Base-by-base conservation (phyloP, 371 early-diverging fungal genomes). In the Apophysomyces trapeziformis region DNA sequence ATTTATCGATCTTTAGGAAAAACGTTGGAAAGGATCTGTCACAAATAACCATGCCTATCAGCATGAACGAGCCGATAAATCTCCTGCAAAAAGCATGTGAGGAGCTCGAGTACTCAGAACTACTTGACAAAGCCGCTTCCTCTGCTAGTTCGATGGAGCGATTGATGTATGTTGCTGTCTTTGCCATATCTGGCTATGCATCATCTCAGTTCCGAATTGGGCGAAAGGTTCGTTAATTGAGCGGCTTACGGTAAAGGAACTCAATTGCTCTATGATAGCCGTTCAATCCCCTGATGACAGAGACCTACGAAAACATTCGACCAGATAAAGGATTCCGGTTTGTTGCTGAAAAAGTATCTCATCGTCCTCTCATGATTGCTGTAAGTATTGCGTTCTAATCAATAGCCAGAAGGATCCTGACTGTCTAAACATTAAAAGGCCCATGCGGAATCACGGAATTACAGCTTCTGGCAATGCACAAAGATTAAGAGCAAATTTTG, bases 221-320 rank as follows among this genome's bases (percentile, higher is more conserved):
- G 9, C 82, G 96, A 61, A 98, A 97, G 70, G 69, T 72, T 44
- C 26, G 56, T 11, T 60, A 12, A 8, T 60, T 41, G 8, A 1
- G 1, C 12, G 13, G 32, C 2, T 38, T 14, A 0, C 35, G 14
- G 21, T 46, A 45, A 6, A 13, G 46, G 13, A 7, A 45, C 13
- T 45, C 12, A 5, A 7, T 45, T 5, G 14, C 44, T 21, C 11
- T 18, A 3, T 13, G 18, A 0, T 60, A 72, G 78, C 98, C 98
- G 8, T 97, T 97, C 76, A 98, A 97, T 73, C 98, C 98, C 11
- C 85, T 98, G 60, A 89, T 95, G 76, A 95, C 95, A 58, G 99
- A 98, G 74, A 98, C 97, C 0, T 98, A 93, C 74, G 97, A 98
- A 72, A 88, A 79, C 71, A 86, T 94, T 50, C 86, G 95, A 12